These are phyloP conservation scores for Xenosphaeropsis pyriputrescens DNA, from an alignment of 2,329 filamentous ascomycete genomes.

Conservation along the genomic window DNA sequence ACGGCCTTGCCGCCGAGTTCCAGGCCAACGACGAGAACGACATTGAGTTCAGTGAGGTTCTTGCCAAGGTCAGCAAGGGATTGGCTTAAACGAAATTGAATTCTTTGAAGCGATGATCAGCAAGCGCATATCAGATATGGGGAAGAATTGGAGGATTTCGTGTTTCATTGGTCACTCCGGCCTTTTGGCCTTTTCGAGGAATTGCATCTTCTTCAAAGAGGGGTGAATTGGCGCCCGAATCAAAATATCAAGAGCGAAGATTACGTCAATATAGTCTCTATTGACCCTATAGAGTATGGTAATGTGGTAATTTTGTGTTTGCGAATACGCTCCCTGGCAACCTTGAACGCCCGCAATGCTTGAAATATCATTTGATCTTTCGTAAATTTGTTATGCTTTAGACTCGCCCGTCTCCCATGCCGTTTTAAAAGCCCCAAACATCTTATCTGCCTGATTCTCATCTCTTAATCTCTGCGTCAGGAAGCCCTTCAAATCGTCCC, in stretches of 20 bases:
- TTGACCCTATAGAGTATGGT: no score
- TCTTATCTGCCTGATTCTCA: constrained; percentile 44
- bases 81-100: constrained; percentile 25
- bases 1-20: constrained; percentile 60
- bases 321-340: no score
- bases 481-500: constrained; percentile 73
- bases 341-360: background rate
- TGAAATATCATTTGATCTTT: background rate
- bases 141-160: constrained; percentile 4
- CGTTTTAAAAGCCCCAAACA: constrained; percentile 52
- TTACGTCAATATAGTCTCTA: no score
- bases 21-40: constrained; percentile 77
- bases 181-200: constrained; percentile 9
- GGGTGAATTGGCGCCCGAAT: no score
- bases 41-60: constrained; percentile 61
- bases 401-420: constrained; percentile 39
- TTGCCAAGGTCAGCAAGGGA: constrained; percentile 50
- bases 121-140: constrained; percentile 2
- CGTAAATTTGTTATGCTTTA: no score
- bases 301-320: no score
- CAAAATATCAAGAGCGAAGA: no score
- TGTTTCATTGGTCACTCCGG: constrained; percentile 14
- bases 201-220: no score
- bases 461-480: constrained; percentile 67
- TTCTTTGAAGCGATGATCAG: background rate